phyloP scores from a whole-genome alignment of 2,329 filamentous ascomycete species.

The Claviceps cyperi region DNA sequence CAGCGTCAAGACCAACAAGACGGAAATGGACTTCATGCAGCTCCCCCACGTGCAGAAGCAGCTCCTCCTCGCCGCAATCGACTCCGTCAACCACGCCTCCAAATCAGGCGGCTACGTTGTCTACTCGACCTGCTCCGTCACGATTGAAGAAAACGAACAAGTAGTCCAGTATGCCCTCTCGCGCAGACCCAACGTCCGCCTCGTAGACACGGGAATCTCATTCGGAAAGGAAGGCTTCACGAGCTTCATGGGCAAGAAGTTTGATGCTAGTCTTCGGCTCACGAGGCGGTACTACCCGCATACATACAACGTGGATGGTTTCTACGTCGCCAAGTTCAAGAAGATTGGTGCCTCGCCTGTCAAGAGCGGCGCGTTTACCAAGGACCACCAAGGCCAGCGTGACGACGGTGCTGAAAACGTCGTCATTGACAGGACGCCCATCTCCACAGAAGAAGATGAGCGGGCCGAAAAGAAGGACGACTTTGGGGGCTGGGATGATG shows the following conservation, averaged over 20 bases:
- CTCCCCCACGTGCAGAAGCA: conserved; percentile 93
- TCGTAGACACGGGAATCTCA: conserved; percentile 78
- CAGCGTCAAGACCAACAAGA: conserved; percentile 97
- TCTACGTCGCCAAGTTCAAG: conserved; percentile 96
- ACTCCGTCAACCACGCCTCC: conserved; percentile 80
- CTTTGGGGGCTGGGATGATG: conserved; percentile 63
- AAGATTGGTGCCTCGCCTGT: conserved; percentile 69
- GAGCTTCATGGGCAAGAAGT: conserved; percentile 79
- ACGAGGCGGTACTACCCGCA: conserved; percentile 83
- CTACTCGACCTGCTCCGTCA: conserved; percentile 93
- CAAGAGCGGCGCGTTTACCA: conserved; percentile 19
- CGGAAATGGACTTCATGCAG: conserved; percentile 82
- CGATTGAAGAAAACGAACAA: conserved; percentile 76
- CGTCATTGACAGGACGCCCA: conserved; percentile 55
- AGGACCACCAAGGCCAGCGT: background rate
- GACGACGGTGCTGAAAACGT: conserved; percentile 12
- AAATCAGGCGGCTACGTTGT: conserved; percentile 92
- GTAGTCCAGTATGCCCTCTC: conserved; percentile 88
- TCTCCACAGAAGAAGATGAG: conserved; percentile 33
- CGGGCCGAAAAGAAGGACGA: conserved; percentile 27
- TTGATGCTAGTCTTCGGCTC: conserved; percentile 71
- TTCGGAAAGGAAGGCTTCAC: conserved; percentile 93
- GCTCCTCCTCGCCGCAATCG: conserved; percentile 80
- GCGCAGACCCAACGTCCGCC: conserved; percentile 82
- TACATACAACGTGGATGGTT: conserved; percentile 89